phyloP scores from a whole-genome alignment of 148 eudicot genomes.

The Beta vulgaris region DNA sequence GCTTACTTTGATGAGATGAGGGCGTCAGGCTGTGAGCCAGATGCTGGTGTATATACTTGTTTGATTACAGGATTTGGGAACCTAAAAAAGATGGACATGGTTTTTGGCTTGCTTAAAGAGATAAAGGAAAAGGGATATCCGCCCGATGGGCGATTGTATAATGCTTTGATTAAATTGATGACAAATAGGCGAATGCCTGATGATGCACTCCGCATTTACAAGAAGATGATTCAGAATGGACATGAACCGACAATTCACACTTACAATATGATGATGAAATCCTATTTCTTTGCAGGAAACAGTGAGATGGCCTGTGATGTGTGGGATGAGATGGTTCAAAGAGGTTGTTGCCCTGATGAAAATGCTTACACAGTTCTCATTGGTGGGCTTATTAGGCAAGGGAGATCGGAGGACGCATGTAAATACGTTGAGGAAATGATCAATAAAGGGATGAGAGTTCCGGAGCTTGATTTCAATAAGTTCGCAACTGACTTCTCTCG shows the following conservation, averaged over 20 bases:
- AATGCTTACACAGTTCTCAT: conserved; percentile 69
- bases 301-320: conserved; percentile 62
- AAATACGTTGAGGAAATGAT: conserved; percentile 75
- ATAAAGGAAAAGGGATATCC: conserved; percentile 78
- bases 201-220: conserved; percentile 66
- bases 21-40: conserved; percentile 60
- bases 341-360: conserved; percentile 88
- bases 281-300: conserved; percentile 48
- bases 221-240: conserved; percentile 63
- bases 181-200: conserved; percentile 66
- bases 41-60: conserved; percentile 79
- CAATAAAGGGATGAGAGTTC: conserved; percentile 84
- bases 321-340: conserved; percentile 84
- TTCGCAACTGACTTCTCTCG: conserved; percentile 61
- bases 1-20: conserved; percentile 65
- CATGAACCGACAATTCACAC: conserved; percentile 72
- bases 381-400: conserved; percentile 70
- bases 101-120: conserved; percentile 54
- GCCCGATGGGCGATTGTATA: conserved; percentile 66
- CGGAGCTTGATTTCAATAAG: conserved; percentile 69
- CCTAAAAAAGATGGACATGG: conserved; percentile 69
- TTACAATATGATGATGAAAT: conserved; percentile 85
- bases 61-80: conserved; percentile 83
- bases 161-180: conserved; percentile 79
- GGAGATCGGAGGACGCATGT: conserved; percentile 73